phyloP scores from a whole-genome alignment of 352 stramenopile genomes.

The Salisapilia sapeloensis region DNA sequence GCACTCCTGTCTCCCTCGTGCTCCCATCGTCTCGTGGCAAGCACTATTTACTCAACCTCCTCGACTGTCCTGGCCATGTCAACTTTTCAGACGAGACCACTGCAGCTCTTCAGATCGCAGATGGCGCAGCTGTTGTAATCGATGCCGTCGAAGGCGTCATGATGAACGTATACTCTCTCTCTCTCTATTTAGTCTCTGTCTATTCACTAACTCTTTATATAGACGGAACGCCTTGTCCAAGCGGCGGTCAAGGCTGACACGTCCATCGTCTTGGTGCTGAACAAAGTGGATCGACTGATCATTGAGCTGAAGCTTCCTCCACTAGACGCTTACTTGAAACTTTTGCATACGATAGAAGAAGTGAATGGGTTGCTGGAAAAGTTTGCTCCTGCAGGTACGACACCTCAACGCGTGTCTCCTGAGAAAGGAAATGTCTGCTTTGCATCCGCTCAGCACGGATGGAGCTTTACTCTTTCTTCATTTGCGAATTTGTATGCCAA shows the following conservation, averaged over 20 bases:
- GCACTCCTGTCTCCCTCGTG: constrained; percentile 90
- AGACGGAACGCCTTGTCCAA: constrained; percentile 92
- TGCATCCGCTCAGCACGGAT: constrained; percentile 90
- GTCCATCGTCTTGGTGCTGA: constrained; percentile 85
- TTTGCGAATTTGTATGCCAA: constrained; percentile 84
- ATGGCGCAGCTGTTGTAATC: constrained; percentile 93
- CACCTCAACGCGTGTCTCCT: constrained; percentile 73
- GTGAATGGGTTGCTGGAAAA: constrained; percentile 87
- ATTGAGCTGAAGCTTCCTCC: constrained; percentile 97
- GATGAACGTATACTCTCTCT: constrained; percentile 64
- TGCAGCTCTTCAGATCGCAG: constrained; percentile 83
- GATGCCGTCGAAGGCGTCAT: constrained; percentile 98
- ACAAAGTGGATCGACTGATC: constrained; percentile 98
- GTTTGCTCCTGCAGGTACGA: constrained; percentile 21
- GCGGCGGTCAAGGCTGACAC: constrained; percentile 85
- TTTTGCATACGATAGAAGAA: constrained; percentile 93
- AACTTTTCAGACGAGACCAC: constrained; percentile 96
- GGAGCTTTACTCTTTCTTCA: constrained; percentile 93
- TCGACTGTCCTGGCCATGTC: constrained; percentile 95
- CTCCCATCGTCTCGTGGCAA: constrained; percentile 90
- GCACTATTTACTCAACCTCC: constrained; percentile 90
- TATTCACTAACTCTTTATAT: too few species aligned
- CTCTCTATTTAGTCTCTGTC: not conserved
- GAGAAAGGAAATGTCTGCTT: constrained; percentile 96
- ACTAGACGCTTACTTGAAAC: constrained; percentile 96